Evolutionary conservation across 805 yeast genomes (phyloP), one percentile per base, ranked within the genome.

Genomic region (Nakazawaea ernobii): DNA sequence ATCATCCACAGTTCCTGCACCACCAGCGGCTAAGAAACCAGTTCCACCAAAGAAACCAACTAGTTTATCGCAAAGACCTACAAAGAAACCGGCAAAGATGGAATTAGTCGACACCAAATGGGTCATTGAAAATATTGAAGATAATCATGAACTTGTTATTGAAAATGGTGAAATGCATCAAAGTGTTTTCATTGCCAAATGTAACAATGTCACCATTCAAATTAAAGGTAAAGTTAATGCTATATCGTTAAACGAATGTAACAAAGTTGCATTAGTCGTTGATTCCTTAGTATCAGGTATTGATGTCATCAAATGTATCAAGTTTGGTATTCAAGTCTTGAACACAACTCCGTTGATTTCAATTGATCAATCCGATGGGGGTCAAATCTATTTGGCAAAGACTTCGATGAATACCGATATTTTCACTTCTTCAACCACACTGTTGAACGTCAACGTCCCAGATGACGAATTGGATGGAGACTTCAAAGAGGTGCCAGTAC

Each of bases 181-280:
- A 63, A 86, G 95, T 33, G 82, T 94, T 13, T 90, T 87, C 62
- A 85, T 94, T 56, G 95, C 95, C 45, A 83, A 84, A 59, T 87
- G 96, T 69, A 61, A 62, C 37, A 82, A 83, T 49, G 72, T 79
- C 39, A 82, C 96, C 10, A 67, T 94, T 51, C 94, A 87, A 63
- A 72, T 94, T 59, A 82, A 80, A 63, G 99, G 98, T 50, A 94
- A 94, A 63, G 91, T 88, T 43, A 91, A 89, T 58, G 94, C 97
- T 1, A 78, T 94, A 47, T 79, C 96, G 2, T 59, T 94, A 52
- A 83, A 84, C 52, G 84, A 84, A 49, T 81, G 95, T 57, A 70
- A 69, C 30, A 81, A 80, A 52, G 76, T 82, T 32, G 96, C 90
- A 8, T 70, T 94, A 28, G 84, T 94, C 30, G 75, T 90, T 33